Conservation (phyloP, 305 asterid species). For the Fraxinus greggii region DNA sequence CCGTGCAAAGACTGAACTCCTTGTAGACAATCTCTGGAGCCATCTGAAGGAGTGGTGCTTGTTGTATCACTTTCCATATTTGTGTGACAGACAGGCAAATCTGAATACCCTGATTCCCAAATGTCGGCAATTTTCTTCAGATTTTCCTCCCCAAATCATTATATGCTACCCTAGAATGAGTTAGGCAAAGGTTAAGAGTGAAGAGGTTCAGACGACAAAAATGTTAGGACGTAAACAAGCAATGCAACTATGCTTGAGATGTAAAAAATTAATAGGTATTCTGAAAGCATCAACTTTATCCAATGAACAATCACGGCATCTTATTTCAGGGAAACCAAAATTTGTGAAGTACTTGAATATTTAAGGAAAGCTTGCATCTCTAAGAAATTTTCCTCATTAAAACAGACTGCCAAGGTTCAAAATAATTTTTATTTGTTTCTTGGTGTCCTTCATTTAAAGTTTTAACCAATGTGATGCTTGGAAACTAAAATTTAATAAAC, state of each 20-base stretch:
- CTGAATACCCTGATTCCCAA: conserved; percentile 47
- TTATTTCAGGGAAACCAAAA: conserved; percentile 11
- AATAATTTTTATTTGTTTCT: neutral
- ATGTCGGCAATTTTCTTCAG: conserved; percentile 43
- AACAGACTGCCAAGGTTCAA: neutral
- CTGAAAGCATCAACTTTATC: conserved; percentile 8
- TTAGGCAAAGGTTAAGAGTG: conserved; percentile 33
- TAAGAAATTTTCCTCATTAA: conserved; percentile 15
- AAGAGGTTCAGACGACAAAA: conserved; percentile 19
- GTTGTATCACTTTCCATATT: conserved; percentile 71
- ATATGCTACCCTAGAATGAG: conserved; percentile 48
- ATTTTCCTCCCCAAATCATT: conserved; percentile 63
- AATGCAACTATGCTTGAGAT: conserved; percentile 24
- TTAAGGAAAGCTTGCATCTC: conserved; percentile 9
- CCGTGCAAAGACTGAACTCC: conserved; percentile 75
- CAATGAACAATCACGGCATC: conserved; percentile 12
- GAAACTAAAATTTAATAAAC: neutral
- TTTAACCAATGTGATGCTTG: neutral
- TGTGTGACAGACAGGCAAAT: conserved; percentile 36
- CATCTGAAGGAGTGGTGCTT: conserved; percentile 46
- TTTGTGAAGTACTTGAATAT: neutral
- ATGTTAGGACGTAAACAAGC: conserved; percentile 18
- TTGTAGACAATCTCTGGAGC: conserved; percentile 45
- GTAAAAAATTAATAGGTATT: neutral
- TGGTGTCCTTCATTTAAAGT: neutral